Evolutionary conservation across 2,329 filamentous ascomycete genomes (phyloP), one percentile per base, ranked within the genome.

Genomic region (Colletotrichum destructivum): DNA sequence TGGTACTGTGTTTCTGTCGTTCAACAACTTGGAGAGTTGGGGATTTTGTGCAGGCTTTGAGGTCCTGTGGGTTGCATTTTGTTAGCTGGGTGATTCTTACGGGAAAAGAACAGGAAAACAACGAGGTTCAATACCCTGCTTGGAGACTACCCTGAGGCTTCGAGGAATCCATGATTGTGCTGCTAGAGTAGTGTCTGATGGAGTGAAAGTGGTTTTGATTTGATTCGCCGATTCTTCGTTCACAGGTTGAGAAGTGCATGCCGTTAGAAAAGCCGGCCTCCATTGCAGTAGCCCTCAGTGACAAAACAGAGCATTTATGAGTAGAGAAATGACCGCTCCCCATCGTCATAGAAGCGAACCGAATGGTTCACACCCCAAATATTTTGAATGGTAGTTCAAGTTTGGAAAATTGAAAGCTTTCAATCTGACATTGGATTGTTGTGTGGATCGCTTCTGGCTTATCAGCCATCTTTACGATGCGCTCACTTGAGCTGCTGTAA

Each of bases 1-100:
- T 42, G 51, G 60, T 35, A 62, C 16, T 9, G 31, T 62, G n/a
- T 62, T 42, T 3, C 60, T 18, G 60, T 62, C 31, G 31, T 42
- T 62, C 12, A 51, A 21, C 31, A 35, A 35, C 16, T 21, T 62
- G 16, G 60, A 26, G 4, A 52, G n/a, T 16, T 16, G 44, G 15
- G 13, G 4, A 13, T 46, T 16, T 16, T 15, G 44, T 46, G 15
- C 44, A 46, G 13, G 15, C 6, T 23, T 44, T 16, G 55, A 18
- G 31, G 31, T 42, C 16, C 11, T 40, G 18, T 35, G 16, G n/a
- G 12, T n/a, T 7, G 13, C 38, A 16, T 2, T 35, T 42, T 5
- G 15, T 57, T 40, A 57, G 35, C 38, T 40, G 55, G 35, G 16
- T 57, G 13, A 18, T 42, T 42, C 16, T 40, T 42, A 16, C 12